Conservation (phyloP, 2,329 filamentous ascomycete genomes). For the Byssoonygena ceratinophila region DNA sequence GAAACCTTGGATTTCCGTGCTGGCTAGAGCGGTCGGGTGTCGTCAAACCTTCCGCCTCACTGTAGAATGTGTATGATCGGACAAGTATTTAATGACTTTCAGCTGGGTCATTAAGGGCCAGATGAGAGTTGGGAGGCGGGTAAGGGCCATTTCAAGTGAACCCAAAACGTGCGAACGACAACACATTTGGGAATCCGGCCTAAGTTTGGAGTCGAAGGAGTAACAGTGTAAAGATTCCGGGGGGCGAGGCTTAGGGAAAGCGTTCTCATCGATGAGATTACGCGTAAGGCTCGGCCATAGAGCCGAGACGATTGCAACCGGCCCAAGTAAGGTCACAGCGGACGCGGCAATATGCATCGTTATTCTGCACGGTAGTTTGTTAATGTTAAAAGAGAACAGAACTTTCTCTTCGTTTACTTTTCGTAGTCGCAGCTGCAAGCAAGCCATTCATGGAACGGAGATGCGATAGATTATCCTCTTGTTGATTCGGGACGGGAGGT, state of each 20-base stretch:
- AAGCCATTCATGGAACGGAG: conserved; percentile 32
- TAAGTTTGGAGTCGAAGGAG: no score
- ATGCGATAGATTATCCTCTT: conserved; percentile 19
- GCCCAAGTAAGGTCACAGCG: no score
- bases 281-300: no score
- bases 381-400: conserved; percentile 40
- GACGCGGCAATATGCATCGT: no score
- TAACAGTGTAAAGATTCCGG: no score
- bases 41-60: not conserved
- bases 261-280: no score
- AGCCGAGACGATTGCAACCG: no score
- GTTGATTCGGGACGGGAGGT: conserved; percentile 19
- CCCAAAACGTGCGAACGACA: no score
- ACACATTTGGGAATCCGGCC: no score
- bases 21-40: no score
- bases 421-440: conserved; percentile 31
- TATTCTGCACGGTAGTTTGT: no score
- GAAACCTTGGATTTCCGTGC: not conserved
- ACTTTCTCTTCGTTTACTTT: conserved; percentile 41
- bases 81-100: not conserved
- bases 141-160: not conserved
- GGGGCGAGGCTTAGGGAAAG: no score
- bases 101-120: not conserved
- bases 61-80: not conserved
- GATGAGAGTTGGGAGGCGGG: not conserved